Base-by-base conservation (phyloP, 352 stramenopile genomes). In the Phytophthora palmivora region DNA sequence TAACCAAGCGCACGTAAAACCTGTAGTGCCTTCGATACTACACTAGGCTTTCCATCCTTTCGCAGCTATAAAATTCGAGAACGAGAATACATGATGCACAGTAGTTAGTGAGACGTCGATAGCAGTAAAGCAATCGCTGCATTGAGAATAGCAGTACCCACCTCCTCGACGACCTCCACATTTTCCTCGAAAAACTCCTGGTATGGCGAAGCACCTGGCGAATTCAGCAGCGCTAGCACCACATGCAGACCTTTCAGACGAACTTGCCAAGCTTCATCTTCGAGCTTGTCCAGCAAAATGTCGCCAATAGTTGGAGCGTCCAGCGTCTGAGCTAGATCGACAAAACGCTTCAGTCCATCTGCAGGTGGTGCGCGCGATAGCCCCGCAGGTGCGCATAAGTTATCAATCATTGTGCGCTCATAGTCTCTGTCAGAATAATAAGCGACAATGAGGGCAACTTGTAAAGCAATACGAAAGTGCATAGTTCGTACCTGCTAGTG, bases 131-230 rank as follows among this genome's bases (percentile, higher is more conserved):
- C n/a, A 46, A 28, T 28, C 24, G 24, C 24, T 6, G 33, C 6
- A 28, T 30, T 12, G 11, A 33, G 5, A 33, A 38, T 39, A 30
- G 30, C 24, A 57, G 15, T 12, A 56, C 64, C 4, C 58, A 91
- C 77, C 65, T 89, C 82, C 68, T 96, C 78, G 3, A 96, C 51
- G 5, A 95, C 77, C 39, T 93, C 88, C 15, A 90, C 70, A 42
- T 96, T 95, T 34, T 92, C 88, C 51, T 91, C 82, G 49, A 95
- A 92, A 67, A 87, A 89, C 18, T 90, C 82, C 39, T 84, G 77
- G 55, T 96, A 96, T 1, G 77, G 76, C 12, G 64, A 67, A 14
- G 76, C 76, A 39, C 73, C 78, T 11, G 88, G 76, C 0, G 88
- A 92, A 34, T 88, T 78, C n/a, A 96, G 55, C 21, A 96, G 55